Evolutionary conservation across 2,329 filamentous ascomycete species (phyloP).

Genomic region (Diaporthe longicolla): DNA sequence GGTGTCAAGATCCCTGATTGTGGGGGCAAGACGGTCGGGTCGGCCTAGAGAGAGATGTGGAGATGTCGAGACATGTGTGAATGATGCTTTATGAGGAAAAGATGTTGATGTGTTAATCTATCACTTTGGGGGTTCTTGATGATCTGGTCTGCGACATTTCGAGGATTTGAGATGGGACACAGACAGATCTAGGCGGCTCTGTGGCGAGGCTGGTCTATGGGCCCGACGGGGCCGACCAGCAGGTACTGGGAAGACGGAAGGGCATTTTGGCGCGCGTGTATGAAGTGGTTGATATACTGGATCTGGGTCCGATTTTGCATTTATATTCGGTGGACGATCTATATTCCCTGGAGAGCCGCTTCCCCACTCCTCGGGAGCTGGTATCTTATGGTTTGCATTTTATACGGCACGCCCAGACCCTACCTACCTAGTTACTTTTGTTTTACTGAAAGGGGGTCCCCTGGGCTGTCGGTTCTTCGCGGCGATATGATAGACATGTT

Average conservation of each 20-base stretch:
- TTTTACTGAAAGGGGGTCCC: not conserved
- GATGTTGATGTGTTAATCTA: not conserved
- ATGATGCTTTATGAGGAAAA: constrained; percentile 24
- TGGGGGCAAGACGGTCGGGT: constrained; percentile 75
- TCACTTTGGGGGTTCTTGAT: not conserved
- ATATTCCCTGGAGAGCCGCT: not conserved
- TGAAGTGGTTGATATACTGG: not conserved
- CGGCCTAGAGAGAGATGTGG: not conserved
- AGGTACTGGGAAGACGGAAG: not conserved
- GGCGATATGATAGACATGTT: not conserved
- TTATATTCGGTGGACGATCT: not conserved
- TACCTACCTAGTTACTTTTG: not conserved
- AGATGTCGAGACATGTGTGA: not conserved
- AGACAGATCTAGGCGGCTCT: not conserved
- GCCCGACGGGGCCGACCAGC: not conserved
- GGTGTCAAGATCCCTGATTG: constrained; percentile 92
- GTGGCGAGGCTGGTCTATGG: not conserved
- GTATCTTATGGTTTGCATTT: not conserved
- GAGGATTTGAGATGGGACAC: not conserved
- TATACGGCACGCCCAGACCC: not conserved
- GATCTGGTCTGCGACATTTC: not conserved
- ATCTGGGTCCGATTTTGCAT: not conserved
- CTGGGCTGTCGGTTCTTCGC: not conserved
- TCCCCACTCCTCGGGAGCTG: not conserved
- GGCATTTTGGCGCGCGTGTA: not conserved